phyloP scores from a whole-genome alignment of 148 eudicot species.

The Nepenthes gracilis region DNA sequence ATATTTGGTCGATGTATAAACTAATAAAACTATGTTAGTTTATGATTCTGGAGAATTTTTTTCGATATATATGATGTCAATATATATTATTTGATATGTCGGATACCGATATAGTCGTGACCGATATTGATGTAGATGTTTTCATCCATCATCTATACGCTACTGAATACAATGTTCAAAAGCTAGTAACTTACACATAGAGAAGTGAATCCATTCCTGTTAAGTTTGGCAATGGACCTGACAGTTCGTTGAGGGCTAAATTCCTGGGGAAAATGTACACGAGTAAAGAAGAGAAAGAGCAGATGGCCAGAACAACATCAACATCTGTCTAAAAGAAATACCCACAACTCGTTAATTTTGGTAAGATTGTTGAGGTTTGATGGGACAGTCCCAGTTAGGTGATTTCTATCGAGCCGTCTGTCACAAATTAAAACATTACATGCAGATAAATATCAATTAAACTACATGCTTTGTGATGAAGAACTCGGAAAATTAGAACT shows the following conservation, averaged over 20 bases:
- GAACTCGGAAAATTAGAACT: constrained; percentile 1
- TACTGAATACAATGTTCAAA: neutral
- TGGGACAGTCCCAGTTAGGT: constrained; percentile 50
- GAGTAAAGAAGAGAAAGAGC: neutral
- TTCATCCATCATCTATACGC: neutral
- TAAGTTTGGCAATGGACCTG: constrained; percentile 63
- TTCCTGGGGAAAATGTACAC: constrained; percentile 31
- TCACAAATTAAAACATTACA: constrained; percentile 2
- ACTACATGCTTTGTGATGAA: neutral
- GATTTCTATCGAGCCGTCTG: constrained; percentile 84
- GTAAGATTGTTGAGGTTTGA: constrained; percentile 69
- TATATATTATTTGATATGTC: too few relatives aligned
- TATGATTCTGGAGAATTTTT: neutral
- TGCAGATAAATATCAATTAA: neutral
- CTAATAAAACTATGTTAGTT: neutral
- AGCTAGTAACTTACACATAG: constrained; percentile 52
- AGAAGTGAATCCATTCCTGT: constrained; percentile 59
- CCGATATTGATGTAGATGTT: too few relatives aligned
- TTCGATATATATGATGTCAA: too few relatives aligned
- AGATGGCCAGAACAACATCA: neutral
- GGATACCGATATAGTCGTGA: too few relatives aligned
- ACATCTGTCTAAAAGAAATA: constrained; percentile 8
- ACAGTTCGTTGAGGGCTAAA: constrained; percentile 54
- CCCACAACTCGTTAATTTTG: constrained; percentile 55
- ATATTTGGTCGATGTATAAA: too few relatives aligned